Percentiles rank a stretch among this genome's conserved stretches.
Evolutionary conservation across 179 eudicot species (phyloP).

Genomic region (Camellia oleifera): DNA sequence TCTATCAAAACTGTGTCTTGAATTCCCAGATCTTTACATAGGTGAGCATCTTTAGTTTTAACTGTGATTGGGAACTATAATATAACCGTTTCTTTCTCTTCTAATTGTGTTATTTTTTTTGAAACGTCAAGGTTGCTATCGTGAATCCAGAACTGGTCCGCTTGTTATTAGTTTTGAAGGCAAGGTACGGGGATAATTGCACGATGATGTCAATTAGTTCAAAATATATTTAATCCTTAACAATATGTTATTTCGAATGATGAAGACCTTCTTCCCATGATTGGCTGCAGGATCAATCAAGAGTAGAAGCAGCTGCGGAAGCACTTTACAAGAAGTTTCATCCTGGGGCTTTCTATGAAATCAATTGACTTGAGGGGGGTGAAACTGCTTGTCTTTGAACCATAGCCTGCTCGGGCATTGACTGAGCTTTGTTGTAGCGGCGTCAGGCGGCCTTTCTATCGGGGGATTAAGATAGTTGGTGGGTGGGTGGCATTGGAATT

Average conservation of each 20-base stretch:
- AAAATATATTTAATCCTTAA: neutral
- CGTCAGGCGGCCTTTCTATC: neutral
- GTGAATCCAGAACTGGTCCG: slow-evolving; percentile 67
- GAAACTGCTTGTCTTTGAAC: slow-evolving; percentile 10
- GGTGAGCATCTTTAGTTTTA: slow-evolving; percentile 22
- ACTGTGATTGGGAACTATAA: neutral
- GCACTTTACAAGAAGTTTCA: slow-evolving; percentile 49
- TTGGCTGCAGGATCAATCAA: slow-evolving; percentile 34
- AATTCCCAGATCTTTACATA: slow-evolving; percentile 47
- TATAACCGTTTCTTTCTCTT: neutral
- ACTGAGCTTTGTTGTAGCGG: neutral
- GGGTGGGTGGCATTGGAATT: neutral
- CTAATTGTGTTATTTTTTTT: slow-evolving; percentile 15
- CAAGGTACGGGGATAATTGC: slow-evolving; percentile 48
- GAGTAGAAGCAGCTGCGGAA: slow-evolving; percentile 51
- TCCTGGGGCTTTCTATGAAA: slow-evolving; percentile 31
- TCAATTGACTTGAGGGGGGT: slow-evolving; percentile 18
- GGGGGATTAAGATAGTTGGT: neutral
- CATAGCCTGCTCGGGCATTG: slow-evolving; percentile 3
- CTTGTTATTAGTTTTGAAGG: slow-evolving; percentile 74
- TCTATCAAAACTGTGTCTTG: slow-evolving; percentile 37
- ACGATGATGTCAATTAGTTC: neutral
- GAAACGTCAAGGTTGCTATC: slow-evolving; percentile 63
- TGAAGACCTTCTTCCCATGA: neutral
- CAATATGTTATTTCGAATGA: neutral